These are phyloP conservation scores for Fomitopsis pulvina DNA, from an alignment of 768 basidiomycete species.

Conservation along the genomic window DNA sequence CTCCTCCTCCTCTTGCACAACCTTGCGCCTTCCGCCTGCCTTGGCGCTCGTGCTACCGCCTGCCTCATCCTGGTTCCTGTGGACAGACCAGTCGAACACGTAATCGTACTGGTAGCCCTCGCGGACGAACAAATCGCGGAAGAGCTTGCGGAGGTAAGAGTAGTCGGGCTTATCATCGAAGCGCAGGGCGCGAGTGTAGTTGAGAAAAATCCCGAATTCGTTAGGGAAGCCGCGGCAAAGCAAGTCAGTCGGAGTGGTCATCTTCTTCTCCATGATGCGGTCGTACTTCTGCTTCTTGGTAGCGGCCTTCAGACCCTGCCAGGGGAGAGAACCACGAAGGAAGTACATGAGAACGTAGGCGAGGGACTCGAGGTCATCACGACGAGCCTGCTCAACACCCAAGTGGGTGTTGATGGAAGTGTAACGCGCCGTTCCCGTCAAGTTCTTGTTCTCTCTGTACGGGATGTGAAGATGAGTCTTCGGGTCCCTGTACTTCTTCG, in stretches of 20 bases:
- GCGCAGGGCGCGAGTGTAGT: slow-evolving; percentile 97
- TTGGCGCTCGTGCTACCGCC: slow-evolving; percentile 56
- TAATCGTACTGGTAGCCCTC: slow-evolving; percentile 99
- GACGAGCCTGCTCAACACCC: slow-evolving; percentile 96
- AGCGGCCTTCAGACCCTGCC: slow-evolving; percentile 99
- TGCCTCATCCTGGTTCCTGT: slow-evolving; percentile 67
- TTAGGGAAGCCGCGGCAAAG: slow-evolving; percentile 99
- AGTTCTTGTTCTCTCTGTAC: slow-evolving; percentile 99
- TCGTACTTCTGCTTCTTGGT: slow-evolving; percentile 99
- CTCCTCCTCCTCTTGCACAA: slow-evolving; percentile 81
- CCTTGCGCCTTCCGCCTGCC: slow-evolving; percentile 64
- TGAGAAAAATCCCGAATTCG: slow-evolving; percentile 98
- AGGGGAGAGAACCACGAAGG: slow-evolving; percentile 94
- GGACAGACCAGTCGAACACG: slow-evolving; percentile 98
- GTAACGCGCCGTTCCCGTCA: slow-evolving; percentile 98
- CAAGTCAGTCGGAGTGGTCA: slow-evolving; percentile 96
- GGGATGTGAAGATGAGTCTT: slow-evolving; percentile 99
- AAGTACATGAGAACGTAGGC: slow-evolving; percentile 99
- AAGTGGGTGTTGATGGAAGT: slow-evolving; percentile 99
- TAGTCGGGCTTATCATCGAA: slow-evolving; percentile 99
- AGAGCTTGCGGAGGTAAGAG: slow-evolving; percentile 98
- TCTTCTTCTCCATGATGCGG: slow-evolving; percentile 99
- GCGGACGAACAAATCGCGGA: slow-evolving; percentile 95
- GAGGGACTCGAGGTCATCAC: slow-evolving; percentile 96
- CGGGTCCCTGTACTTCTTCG: slow-evolving; percentile 99